A percentile compares a stretch with the other conserved stretches of the same genome.
These are phyloP conservation scores for Byssochlamys sp. DNA, from an alignment of 2,329 filamentous ascomycete genomes.

Conservation along the genomic window DNA sequence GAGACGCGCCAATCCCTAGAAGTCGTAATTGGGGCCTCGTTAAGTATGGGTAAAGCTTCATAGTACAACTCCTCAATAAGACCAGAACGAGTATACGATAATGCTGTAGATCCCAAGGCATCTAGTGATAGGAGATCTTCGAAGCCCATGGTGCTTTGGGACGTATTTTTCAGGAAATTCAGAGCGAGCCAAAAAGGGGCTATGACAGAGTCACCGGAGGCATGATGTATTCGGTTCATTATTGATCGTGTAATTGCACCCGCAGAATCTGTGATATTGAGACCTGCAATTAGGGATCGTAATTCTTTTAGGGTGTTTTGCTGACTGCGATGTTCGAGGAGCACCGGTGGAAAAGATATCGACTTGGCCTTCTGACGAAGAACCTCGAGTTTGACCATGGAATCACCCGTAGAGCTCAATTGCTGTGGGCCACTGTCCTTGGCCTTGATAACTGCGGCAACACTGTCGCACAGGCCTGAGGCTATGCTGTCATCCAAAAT, in stretches of 20 bases:
- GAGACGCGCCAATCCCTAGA: constrained; percentile 59
- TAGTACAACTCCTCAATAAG: constrained; percentile 39
- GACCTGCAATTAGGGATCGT: constrained; percentile 48
- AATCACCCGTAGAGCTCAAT: constrained; percentile 12
- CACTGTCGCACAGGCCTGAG: constrained; percentile 63
- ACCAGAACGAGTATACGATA: constrained; percentile 17
- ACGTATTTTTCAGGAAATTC: constrained; percentile 55
- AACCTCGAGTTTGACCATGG: constrained; percentile 19
- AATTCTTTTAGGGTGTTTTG: constrained; percentile 54
- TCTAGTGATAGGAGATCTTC: constrained; percentile 58
- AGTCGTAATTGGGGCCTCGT: constrained; percentile 28
- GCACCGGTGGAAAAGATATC: constrained; percentile 48
- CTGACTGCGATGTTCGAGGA: constrained; percentile 59
- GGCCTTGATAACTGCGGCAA: constrained; percentile 42
- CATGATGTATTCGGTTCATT: constrained; percentile 52
- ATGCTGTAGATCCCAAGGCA: constrained; percentile 20
- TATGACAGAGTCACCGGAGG: constrained; percentile 50
- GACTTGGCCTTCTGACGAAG: constrained; percentile 15
- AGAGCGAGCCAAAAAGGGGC: constrained; percentile 74
- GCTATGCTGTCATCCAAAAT: constrained; percentile 60
- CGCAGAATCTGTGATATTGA: constrained; percentile 37
- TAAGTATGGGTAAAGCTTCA: constrained; percentile 31
- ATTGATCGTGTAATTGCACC: constrained; percentile 53
- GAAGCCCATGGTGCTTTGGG: constrained; percentile 44
- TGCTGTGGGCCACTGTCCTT: constrained; percentile 20